Base-by-base conservation (phyloP, 2,329 filamentous ascomycete species). In the Ceratocystiopsis minuta region DNA sequence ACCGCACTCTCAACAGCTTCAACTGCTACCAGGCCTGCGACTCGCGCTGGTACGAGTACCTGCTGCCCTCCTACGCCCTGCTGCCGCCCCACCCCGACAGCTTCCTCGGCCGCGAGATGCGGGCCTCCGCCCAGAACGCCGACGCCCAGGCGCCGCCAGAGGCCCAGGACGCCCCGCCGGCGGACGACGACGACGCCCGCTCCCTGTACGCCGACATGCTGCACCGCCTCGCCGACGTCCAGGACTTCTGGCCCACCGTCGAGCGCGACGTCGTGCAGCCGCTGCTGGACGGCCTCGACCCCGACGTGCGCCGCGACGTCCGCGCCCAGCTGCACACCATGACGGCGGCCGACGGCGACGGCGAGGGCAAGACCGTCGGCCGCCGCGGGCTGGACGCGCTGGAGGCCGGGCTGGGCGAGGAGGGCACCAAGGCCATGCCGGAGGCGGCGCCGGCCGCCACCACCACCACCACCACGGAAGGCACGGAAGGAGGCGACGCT, bases 21-120 rank as follows among this genome's bases (percentile, higher is more conserved):
- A 95, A 83, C 59, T 88, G 83, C 60, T 98, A 98, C 60, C 81
- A 93, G 56, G 73, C 83, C 43, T 95, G 88, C 60, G 90, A 98
- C 60, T 94, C 86, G 20, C 72, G 90, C 51, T 92, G 87, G 69
- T 98, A 98, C 61, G 90, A 98, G 63, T 98, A 98, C 56, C 67
- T 98, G 41, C 83, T 98, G 58, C 90, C 90, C 3, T 90, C 82
- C 36, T 86, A 96, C 60, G 85, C 82, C 43, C 82, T 98, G 51
- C 64, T 98, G 31, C 90, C 90, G 16, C 90, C 90, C 0, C 87
- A 96, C 56, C 87, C 87, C 0, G 78, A 80, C 48, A 92, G 83
- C 46, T 94, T 73, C 56, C 60, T 98, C 33, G 87, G 83, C 10
- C 82, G 79, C 60, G 83, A 85, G 55, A 64, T 93, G n/a, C 70